These are phyloP conservation scores for Macrolepiota albuminosa DNA, from an alignment of 768 basidiomycete species.

Conservation along the genomic window DNA sequence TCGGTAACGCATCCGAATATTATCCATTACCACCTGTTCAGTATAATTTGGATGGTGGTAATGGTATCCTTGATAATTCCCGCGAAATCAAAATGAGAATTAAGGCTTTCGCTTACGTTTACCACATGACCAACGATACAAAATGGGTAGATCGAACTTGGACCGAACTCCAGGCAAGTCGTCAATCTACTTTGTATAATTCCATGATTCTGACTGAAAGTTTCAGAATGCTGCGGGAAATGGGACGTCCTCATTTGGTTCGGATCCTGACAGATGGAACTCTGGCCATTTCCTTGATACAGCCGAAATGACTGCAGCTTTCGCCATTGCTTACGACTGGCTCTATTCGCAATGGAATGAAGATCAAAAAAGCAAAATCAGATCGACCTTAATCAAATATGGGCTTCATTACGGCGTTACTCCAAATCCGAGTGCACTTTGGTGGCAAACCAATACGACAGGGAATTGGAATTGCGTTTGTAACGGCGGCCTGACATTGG, in stretches of 20 bases:
- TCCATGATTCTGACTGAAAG: neutral
- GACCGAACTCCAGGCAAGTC: constrained; percentile 73
- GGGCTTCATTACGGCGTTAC: constrained; percentile 67
- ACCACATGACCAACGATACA: constrained; percentile 87
- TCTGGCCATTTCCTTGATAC: constrained; percentile 85
- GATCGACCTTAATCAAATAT: constrained; percentile 66
- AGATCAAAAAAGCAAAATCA: constrained; percentile 66
- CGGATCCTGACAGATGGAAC: constrained; percentile 75
- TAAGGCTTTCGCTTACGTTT: constrained; percentile 91
- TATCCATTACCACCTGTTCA: constrained; percentile 54
- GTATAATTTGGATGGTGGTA: constrained; percentile 76
- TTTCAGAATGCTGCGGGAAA: constrained; percentile 73
- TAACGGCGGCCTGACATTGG: constrained; percentile 87
- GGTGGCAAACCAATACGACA: constrained; percentile 71
- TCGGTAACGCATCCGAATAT: constrained; percentile 81
- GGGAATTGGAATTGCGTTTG: constrained; percentile 99
- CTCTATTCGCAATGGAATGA: constrained; percentile 45
- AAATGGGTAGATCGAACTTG: constrained; percentile 86
- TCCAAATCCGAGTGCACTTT: constrained; percentile 49
- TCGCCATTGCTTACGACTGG: constrained; percentile 96
- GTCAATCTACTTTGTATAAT: neutral
- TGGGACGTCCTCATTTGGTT: constrained; percentile 60
- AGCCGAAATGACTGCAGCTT: constrained; percentile 87
- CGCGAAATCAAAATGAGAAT: constrained; percentile 86
- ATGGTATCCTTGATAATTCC: constrained; percentile 89